phyloP scores from a whole-genome alignment of 1,284 basidiomycete genomes.

The Cutaneotrichosporon sp. region DNA sequence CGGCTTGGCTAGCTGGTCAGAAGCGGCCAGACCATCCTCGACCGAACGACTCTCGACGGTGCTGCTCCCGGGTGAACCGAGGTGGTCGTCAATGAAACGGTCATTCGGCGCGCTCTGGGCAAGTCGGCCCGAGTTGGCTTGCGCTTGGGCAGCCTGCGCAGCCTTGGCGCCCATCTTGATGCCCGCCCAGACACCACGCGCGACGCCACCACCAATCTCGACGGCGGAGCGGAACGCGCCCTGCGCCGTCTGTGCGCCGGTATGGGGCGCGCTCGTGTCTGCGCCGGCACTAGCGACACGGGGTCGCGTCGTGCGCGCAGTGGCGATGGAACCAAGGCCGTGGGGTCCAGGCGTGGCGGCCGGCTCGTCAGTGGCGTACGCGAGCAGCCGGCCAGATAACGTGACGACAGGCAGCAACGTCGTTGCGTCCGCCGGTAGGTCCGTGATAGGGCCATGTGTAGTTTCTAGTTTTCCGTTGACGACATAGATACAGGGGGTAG shows the following conservation, averaged over 20 bases:
- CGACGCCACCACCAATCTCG: constrained; percentile 42
- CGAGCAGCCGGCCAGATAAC: constrained; percentile 35
- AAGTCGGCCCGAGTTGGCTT: constrained; percentile 24
- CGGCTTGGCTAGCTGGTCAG: neutral
- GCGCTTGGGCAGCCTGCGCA: constrained; percentile 12
- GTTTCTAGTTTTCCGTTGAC: constrained; percentile 24
- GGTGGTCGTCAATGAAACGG: constrained; percentile 17
- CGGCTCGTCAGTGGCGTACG: constrained; percentile 26
- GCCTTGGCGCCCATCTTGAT: constrained; percentile 40
- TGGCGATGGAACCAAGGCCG: constrained; percentile 34
- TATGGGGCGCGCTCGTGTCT: neutral
- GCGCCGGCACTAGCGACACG: constrained; percentile 3
- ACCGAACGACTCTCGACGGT: constrained; percentile 13
- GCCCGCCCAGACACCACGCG: constrained; percentile 43
- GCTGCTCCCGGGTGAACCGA: neutral
- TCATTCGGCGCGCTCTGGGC: constrained; percentile 37
- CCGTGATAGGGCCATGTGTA: constrained; percentile 8
- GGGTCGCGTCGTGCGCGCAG: constrained; percentile 8
- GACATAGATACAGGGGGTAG: constrained; percentile 28
- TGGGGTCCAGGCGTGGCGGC: constrained; percentile 26
- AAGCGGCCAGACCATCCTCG: constrained; percentile 5
- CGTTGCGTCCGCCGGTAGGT: constrained; percentile 16
- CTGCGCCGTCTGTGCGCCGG: constrained; percentile 13
- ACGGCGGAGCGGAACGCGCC: constrained; percentile 36
- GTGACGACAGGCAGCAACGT: constrained; percentile 26